A percentile compares a stretch with the other conserved stretches of the same genome.
Evolutionary conservation across 2,329 filamentous ascomycete species (phyloP).

Genomic region (Talaromyces sp.): DNA sequence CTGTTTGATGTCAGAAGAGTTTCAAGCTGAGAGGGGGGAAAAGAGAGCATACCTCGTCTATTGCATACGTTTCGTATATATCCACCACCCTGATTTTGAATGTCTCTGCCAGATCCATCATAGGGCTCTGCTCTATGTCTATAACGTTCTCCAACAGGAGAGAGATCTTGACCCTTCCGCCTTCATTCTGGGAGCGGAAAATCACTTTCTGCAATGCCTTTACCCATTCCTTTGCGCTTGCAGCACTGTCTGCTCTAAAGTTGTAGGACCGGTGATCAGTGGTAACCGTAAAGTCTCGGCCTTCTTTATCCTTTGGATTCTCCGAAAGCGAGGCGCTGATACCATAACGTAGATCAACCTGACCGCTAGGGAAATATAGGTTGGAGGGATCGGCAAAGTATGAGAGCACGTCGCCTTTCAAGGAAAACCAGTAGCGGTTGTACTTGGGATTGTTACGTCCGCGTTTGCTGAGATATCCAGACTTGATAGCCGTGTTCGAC

Average conservation of each 20-base stretch:
- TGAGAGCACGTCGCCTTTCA: conserved; percentile 86
- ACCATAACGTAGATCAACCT: conserved; percentile 87
- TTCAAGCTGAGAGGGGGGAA: neutral
- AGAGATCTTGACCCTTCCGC: conserved; percentile 94
- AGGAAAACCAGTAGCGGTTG: conserved; percentile 84
- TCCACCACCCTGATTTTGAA: conserved; percentile 91
- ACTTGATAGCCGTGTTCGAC: conserved; percentile 72
- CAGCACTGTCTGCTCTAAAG: conserved; percentile 81
- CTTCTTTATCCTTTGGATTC: conserved; percentile 67
- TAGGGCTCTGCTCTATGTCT: conserved; percentile 85
- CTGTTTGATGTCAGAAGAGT: conserved; percentile 35
- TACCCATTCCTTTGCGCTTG: conserved; percentile 94
- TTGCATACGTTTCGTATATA: conserved; percentile 87
- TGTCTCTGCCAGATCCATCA: conserved; percentile 88
- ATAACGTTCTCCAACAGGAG: conserved; percentile 84
- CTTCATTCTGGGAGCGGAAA: conserved; percentile 91
- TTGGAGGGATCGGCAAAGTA: conserved; percentile 83
- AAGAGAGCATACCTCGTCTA: conserved; percentile 70
- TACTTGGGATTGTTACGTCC: conserved; percentile 85
- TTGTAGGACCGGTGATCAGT: conserved; percentile 80
- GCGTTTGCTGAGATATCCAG: conserved; percentile 81
- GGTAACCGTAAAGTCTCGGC: conserved; percentile 70
- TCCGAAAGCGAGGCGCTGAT: conserved; percentile 78
- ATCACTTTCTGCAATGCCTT: conserved; percentile 91
- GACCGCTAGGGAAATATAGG: conserved; percentile 84